Evolutionary conservation across 805 yeast genomes (phyloP).

Genomic region (Candida orba): DNA sequence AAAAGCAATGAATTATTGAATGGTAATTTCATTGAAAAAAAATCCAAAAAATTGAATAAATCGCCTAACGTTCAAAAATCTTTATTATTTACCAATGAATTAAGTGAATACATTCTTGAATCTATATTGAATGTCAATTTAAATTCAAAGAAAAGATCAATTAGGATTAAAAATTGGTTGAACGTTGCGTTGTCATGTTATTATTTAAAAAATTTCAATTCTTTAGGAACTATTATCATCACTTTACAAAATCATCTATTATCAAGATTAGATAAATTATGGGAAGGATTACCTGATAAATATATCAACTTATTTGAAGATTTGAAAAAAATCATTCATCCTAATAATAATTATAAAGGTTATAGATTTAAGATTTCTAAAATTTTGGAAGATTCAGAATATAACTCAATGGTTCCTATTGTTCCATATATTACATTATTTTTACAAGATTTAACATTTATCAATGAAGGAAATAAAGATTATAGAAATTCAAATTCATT

Average conservation of each 20-base stretch:
- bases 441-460: conserved; percentile 72
- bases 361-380: conserved; percentile 58
- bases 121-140: conserved; percentile 51
- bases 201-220: conserved; percentile 68
- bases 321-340: conserved; percentile 62
- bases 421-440: conserved; percentile 74
- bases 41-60: conserved; percentile 41
- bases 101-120: conserved; percentile 69
- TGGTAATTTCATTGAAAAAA: conserved; percentile 54
- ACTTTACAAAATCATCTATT: conserved; percentile 67
- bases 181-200: conserved; percentile 67
- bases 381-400: conserved; percentile 38
- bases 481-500: conserved; percentile 51
- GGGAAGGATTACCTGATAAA: conserved; percentile 53
- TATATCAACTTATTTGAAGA: conserved; percentile 57
- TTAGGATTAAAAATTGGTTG: conserved; percentile 61
- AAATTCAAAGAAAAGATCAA: conserved; percentile 40
- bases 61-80: conserved; percentile 61
- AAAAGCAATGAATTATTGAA: conserved; percentile 60
- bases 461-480: conserved; percentile 75
- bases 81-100: conserved; percentile 59
- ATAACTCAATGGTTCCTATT: conserved; percentile 41
- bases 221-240: conserved; percentile 73
- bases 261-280: conserved; percentile 52
- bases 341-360: conserved; percentile 63